Evolutionary conservation across 2,329 filamentous ascomycete genomes (phyloP), one percentile per base, ranked within the genome.

Genomic region (Lomentospora prolificans): DNA sequence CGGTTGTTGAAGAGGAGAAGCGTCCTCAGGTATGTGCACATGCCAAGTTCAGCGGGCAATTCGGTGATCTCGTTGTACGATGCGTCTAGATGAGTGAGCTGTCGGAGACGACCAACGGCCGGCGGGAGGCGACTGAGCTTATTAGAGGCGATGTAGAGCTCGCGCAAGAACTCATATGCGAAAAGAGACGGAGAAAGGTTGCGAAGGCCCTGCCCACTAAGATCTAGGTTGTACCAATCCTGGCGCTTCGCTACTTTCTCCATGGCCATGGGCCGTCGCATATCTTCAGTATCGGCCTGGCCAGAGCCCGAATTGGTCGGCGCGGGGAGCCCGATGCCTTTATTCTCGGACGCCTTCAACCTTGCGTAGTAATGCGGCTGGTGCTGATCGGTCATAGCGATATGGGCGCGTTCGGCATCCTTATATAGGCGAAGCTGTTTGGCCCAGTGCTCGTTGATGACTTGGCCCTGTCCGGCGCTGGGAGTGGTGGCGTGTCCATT

Each of bases 131-230:
- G 78, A 27, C 84, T 84, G 58, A 99, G 79, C 68, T 90, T 91
- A 76, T 99, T 99, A 62, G 90, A 92, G 63, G 90, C 90, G 60
- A 99, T 83, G 69, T 95, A 96, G 28, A 99, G 81, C 70, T 95
- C 92, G 61, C 88, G 88, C 57, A 99, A 76, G 69, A 99, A 97
- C 48, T 80, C 80, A 71, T 97, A 99, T 62, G 81, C 78, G 73
- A 97, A 97, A 30, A 99, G 76, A 48, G 87, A 82, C 7, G 81
- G 74, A 1, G 90, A 85, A 30, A 99, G 77, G 58, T 90, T 88
- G 62, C 90, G 86, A 51, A 99, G 76, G 19, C 92, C 92, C 73
- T 97, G 94, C n/a, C 94, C 94, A 63, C 91, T 94, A 68, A 97
- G 86, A 70, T 99, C 94, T 63, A 99, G 77, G 61, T 91, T 90